Base-by-base conservation (phyloP, 2,329 filamentous ascomycete genomes). In the Ambrosiella xylebori region DNA sequence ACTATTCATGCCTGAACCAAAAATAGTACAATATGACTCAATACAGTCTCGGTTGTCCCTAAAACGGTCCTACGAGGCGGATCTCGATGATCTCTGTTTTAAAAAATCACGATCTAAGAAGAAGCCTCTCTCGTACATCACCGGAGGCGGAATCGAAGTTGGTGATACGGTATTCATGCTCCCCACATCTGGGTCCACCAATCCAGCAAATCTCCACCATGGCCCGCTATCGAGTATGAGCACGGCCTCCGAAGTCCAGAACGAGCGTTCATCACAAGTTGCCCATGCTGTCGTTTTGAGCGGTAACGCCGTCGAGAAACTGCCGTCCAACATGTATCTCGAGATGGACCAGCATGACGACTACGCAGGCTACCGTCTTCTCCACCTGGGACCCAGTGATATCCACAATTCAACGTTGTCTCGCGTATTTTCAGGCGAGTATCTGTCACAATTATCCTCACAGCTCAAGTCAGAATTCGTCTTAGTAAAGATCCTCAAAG, bases 401-500 rank as follows among this genome's bases (percentile, higher is more conserved):
- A 51, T 59, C 7, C 57, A 59, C 35, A 17, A 55, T n/a, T 40
- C 44, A 19, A 39, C 17, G 7, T 38, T 59, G 8, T 59, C 57
- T 3, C 27, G 41, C 3, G 57, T 59, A 12, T 59, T 55, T 44
- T 15, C 41, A 9, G 57, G 27, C 27, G 27, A 27, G 27, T 27
- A 27, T 44, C 5, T 37, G 53, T 7, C 47, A 35, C 19, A 51
- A 5, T 27, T 51, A 15, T 15, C 52, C 40, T 44, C 36, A 35
- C 15, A 50, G 15, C 3, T 7, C 36, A 9, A 56, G 12, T 41
- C 17, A 13, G 52, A 56, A 12, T 59, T 39, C 27, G 54, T 59
- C 37, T 17, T 59, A 11, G 57, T 55, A 36, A 59, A 59, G 19
- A 27, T 59, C 8, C 45, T 59, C 15, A 54, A 54, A 12, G 54